Base-by-base conservation (phyloP, 2,329 filamentous ascomycete genomes). In the Xylaria sp. region DNA sequence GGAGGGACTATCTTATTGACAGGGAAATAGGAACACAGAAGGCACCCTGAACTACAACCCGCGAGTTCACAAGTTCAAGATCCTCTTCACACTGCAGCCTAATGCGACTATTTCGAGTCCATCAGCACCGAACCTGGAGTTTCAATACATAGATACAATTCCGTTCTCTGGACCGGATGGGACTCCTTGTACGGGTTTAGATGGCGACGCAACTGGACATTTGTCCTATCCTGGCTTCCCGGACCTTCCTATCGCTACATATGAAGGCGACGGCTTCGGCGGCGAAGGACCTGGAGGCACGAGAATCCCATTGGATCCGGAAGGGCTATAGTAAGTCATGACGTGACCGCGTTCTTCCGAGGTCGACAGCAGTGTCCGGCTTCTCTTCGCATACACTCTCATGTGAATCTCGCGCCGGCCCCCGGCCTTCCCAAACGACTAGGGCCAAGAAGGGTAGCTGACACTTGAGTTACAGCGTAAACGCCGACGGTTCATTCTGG, bases 11-110 rank as follows among this genome's bases (percentile, higher is more conserved):
- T 58, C 12, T 61, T 43, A 8, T 40, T 57, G 1, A 38, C 38
- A 17, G 37, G 17, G n/a, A 17, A 2, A 9, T 45, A 74, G 72
- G 88, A 92, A 92, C 71, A 91, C 89, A 0, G 79, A 91, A 68
- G 89, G 88, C 46, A 91, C 89, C 8, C 67, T 89, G 17, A 91
- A 91, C 73, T 90, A 83, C 73, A 85, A 90, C 67, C 82, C 84
- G 2, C 83, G 89, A 35, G 81, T 92, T 28, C 89, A 92, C 75
- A 89, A 90, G 71, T 88, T 91, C 73, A 73, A 78, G 52, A 78
- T 92, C 50, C 81, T 79, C 1, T 83, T 92, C 69, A 84, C 81
- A 0, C 82, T 86, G 2, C 77, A 80, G 2, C 74, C 77, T 1
- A 73, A 78, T 14, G 85, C 87, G 2, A 85, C 84, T 0, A 76